These are phyloP conservation scores for Schizochytrium sp. DNA, from an alignment of 108 stramenopile genomes.

Conservation along the genomic window DNA sequence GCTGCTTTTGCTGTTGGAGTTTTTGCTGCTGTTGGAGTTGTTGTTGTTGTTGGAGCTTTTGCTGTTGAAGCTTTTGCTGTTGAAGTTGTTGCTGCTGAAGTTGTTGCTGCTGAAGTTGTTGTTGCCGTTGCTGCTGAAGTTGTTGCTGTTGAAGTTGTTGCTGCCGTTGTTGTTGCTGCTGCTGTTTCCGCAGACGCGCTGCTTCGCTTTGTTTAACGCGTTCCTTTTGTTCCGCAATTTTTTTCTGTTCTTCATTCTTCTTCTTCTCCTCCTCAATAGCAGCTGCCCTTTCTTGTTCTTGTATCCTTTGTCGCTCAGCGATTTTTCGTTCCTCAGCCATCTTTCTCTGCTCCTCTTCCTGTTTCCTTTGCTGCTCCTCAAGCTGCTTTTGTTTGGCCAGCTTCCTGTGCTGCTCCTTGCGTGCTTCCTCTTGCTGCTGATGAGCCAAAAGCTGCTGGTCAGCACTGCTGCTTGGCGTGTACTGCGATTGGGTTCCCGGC, in stretches of 20 bases:
- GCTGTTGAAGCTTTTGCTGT: constrained; percentile 58
- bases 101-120: constrained; percentile 54
- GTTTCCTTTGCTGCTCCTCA: background rate
- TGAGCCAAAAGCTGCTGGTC: background rate
- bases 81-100: background rate
- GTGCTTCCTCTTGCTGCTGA: background rate
- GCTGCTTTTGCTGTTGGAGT: constrained; percentile 30
- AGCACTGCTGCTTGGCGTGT: too few relatives aligned
- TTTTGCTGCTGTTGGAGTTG: constrained; percentile 56
- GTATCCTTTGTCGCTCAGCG: background rate
- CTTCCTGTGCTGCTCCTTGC: background rate
- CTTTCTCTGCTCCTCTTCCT: background rate
- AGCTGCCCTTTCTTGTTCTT: background rate
- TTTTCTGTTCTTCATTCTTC: background rate
- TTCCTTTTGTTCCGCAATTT: background rate
- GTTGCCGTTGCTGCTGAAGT: constrained; percentile 37
- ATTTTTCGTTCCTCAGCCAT: background rate
- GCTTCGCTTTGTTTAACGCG: background rate
- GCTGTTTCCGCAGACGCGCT: background rate
- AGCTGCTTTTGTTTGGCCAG: constrained; percentile 23
- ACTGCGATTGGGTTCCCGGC: too few relatives aligned
- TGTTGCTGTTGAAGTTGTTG: constrained; percentile 58
- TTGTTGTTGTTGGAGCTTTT: constrained; percentile 60
- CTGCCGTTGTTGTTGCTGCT: constrained; percentile 61
- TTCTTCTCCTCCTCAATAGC: background rate